A percentile compares a stretch with the other conserved stretches of the same genome.
Conservation (phyloP, 1,284 basidiomycete species). For the Meira nashicola region DNA sequence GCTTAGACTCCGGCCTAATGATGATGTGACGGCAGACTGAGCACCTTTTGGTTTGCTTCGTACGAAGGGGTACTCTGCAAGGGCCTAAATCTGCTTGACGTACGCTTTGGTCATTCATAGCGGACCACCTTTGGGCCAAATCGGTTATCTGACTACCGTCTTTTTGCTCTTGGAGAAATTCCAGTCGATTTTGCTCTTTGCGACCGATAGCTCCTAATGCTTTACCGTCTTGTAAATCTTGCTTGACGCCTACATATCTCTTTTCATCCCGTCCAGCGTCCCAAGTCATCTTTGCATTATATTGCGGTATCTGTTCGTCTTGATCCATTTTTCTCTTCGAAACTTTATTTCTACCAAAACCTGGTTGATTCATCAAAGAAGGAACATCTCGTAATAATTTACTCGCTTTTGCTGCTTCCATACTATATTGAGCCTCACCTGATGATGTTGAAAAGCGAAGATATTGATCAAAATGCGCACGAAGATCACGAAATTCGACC, state of each 20-base stretch:
- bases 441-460: slow-evolving; percentile 14
- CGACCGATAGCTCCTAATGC: slow-evolving; percentile 35
- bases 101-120: slow-evolving; percentile 54
- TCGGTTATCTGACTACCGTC: slow-evolving; percentile 54
- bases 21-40: slow-evolving; percentile 88
- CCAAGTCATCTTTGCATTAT: slow-evolving; percentile 24
- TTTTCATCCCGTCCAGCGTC: slow-evolving; percentile 5
- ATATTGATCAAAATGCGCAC: slow-evolving; percentile 35
- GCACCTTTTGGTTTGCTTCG: slow-evolving; percentile 92
- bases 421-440: slow-evolving; percentile 1
- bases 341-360: background rate
- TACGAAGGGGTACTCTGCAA: slow-evolving; percentile 78
- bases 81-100: slow-evolving; percentile 67
- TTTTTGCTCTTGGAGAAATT: slow-evolving; percentile 55
- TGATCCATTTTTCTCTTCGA: slow-evolving; percentile 9
- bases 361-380: slow-evolving; percentile 14
- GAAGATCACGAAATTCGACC: slow-evolving; percentile 32
- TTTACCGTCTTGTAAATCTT: slow-evolving; percentile 4
- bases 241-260: slow-evolving; percentile 1
- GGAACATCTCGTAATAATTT: slow-evolving; percentile 34
- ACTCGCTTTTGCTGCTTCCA: slow-evolving; percentile 2
- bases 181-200: slow-evolving; percentile 66
- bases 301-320: slow-evolving; percentile 27
- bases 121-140: slow-evolving; percentile 75
- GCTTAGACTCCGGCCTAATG: slow-evolving; percentile 95